These are phyloP conservation scores for Kernera saxatilis DNA, from an alignment of 345 rosid species.

Conservation along the genomic window DNA sequence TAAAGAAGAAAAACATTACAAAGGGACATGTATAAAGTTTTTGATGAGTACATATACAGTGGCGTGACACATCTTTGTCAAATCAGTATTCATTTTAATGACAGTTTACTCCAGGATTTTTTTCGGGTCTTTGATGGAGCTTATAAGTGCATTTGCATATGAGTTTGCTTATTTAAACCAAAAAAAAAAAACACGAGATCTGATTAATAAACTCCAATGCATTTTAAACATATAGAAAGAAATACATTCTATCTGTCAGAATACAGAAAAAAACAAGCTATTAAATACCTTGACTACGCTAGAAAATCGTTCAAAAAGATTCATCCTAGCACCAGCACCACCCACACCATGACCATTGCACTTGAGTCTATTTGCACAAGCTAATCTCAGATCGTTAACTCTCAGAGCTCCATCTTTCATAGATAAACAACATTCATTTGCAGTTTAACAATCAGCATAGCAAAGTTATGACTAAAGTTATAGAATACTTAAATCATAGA, in stretches of 20 bases:
- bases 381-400: conserved; percentile 35
- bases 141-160: conserved; percentile 59
- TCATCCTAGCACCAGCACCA: conserved; percentile 45
- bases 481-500: too few relatives aligned
- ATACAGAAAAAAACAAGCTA: not conserved
- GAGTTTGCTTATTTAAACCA: conserved; percentile 41
- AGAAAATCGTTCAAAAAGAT: conserved; percentile 66
- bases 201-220: conserved; percentile 1
- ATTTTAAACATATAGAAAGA: not conserved
- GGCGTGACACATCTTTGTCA: conserved; percentile 75
- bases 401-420: conserved; percentile 27
- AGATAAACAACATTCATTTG: not conserved
- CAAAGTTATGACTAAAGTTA: not conserved
- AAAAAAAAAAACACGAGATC: not conserved
- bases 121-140: conserved; percentile 71
- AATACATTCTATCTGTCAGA: not conserved
- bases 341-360: conserved; percentile 51
- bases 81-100: conserved; percentile 69
- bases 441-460: not conserved
- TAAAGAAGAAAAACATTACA: conserved; percentile 10
- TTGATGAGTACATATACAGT: conserved; percentile 53
- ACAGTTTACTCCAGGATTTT: conserved; percentile 75
- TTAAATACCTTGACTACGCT: conserved; percentile 63
- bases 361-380: conserved; percentile 33
- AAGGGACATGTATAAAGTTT: not conserved